Evolutionary conservation across 192 early-diverging fungal genomes (phyloP).

Genomic region (Backusella sp.): DNA sequence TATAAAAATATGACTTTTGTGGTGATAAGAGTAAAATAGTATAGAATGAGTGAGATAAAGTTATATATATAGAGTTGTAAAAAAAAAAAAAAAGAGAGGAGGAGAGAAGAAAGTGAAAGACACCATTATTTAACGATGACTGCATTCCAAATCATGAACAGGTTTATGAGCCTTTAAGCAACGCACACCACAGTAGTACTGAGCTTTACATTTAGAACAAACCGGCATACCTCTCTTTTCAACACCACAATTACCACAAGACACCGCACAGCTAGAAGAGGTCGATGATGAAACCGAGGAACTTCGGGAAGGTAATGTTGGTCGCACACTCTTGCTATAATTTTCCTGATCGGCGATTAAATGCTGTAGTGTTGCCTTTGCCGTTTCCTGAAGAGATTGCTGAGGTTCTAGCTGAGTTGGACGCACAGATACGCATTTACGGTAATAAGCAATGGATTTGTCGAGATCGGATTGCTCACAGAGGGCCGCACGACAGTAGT

Average conservation of each 20-base stretch:
- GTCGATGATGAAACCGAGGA: conserved; percentile 1
- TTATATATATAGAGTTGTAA: background rate
- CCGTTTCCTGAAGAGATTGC: conserved; percentile 6
- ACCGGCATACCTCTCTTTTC: conserved; percentile 34
- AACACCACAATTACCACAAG: conserved; percentile 29
- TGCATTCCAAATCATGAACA: conserved; percentile 14
- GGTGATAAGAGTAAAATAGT: background rate
- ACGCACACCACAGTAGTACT: conserved; percentile 23
- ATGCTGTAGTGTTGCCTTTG: background rate
- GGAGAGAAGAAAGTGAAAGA: background rate
- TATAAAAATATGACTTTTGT: background rate
- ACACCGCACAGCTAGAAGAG: conserved; percentile 3
- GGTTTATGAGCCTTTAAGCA: conserved; percentile 25
- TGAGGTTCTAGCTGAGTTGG: conserved; percentile 11
- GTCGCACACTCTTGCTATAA: background rate
- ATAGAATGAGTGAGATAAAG: background rate
- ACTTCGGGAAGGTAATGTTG: conserved; percentile 2
- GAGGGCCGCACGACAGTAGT: conserved; percentile 25
- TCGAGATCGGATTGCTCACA: conserved; percentile 15
- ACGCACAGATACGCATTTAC: conserved; percentile 29
- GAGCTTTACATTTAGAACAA: conserved; percentile 30
- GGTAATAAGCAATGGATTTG: conserved; percentile 27
- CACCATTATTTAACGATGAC: background rate
- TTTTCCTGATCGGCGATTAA: conserved; percentile 12
- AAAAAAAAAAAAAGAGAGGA: background rate